Conservation (phyloP, 257 asterid genomes). For the Catharanthus roseus region DNA sequence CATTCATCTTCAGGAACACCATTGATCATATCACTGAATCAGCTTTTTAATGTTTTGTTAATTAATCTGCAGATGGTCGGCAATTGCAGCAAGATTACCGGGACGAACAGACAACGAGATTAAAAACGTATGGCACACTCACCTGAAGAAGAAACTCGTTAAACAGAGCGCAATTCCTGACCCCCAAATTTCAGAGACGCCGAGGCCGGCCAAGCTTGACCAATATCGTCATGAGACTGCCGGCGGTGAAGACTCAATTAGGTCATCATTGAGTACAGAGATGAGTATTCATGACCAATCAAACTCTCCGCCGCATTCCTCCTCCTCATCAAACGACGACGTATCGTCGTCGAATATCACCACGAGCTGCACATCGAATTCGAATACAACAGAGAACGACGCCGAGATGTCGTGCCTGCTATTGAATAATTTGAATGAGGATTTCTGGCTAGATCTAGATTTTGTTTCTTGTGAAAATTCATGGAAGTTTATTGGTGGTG, state of each 20-base stretch:
- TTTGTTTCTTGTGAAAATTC: constrained; percentile 5
- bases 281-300: too few relatives aligned
- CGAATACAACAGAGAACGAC: neutral
- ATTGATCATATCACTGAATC: too few relatives aligned
- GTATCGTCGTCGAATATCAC: neutral
- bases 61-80: constrained; percentile 27
- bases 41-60: too few relatives aligned
- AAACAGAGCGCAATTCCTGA: neutral
- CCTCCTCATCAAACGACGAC: neutral
- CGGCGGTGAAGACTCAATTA: too few relatives aligned
- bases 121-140: constrained; percentile 35
- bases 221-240: too few relatives aligned
- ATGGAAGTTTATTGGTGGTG: neutral
- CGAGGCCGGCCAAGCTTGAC: too few relatives aligned
- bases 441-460: constrained; percentile 6
- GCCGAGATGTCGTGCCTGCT: neutral
- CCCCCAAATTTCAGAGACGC: too few relatives aligned
- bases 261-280: too few relatives aligned
- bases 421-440: neutral
- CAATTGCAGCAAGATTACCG: constrained; percentile 27
- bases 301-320: constrained; percentile 8
- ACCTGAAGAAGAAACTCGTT: constrained; percentile 22
- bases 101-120: constrained; percentile 40
- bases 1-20: too few relatives aligned
- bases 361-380: neutral